These are phyloP conservation scores for Podila verticillata DNA, from an alignment of 192 early-diverging fungal species.

Conservation along the genomic window DNA sequence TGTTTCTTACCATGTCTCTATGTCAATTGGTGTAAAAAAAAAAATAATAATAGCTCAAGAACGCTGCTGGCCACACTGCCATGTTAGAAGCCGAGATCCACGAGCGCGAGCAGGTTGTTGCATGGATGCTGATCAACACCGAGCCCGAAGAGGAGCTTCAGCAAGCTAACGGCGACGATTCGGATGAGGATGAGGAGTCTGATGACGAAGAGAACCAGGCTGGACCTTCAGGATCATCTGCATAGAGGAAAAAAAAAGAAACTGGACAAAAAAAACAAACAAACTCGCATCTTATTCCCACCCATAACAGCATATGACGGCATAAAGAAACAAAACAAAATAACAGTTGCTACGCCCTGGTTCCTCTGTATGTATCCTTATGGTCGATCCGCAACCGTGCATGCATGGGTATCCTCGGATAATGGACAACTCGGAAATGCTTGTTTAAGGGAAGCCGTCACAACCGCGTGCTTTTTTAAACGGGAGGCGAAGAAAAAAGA, in stretches of 20 bases:
- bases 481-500: background rate
- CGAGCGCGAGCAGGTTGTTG: slow-evolving; percentile 60
- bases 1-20: background rate
- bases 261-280: background rate
- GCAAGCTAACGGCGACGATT: slow-evolving; percentile 51
- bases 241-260: slow-evolving; percentile 12
- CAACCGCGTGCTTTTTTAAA: no score
- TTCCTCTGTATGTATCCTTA: no score
- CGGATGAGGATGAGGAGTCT: slow-evolving; percentile 27
- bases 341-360: background rate
- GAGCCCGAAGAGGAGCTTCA: slow-evolving; percentile 56
- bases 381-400: no score
- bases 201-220: slow-evolving; percentile 22
- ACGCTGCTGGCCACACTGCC: slow-evolving; percentile 54
- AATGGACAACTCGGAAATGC: no score
- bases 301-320: no score
- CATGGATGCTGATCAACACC: slow-evolving; percentile 61
- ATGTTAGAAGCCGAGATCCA: slow-evolving; percentile 61
- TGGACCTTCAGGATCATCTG: background rate
- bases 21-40: no score
- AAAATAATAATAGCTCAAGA: slow-evolving; percentile 56
- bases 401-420: no score
- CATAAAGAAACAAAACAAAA: no score
- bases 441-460: no score
- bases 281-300: no score